Percentiles rank a stretch among this genome's conserved stretches.
These are phyloP conservation scores for Brasenia schreberi DNA, from an alignment of 164 flowering plant species.

Conservation along the genomic window DNA sequence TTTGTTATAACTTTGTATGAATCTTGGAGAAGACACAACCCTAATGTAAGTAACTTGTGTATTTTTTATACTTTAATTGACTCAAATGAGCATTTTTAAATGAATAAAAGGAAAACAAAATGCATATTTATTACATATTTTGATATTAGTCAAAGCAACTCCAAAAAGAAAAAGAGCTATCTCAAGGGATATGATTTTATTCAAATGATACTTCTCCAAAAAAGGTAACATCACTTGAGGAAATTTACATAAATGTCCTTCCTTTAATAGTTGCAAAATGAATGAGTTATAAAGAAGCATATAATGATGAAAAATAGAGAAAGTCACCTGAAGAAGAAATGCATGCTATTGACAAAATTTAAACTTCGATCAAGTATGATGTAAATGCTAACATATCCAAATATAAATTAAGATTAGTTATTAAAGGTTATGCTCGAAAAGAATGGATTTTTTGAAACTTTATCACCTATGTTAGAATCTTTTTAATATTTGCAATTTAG, in stretches of 20 bases:
- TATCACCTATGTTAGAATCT: not conserved
- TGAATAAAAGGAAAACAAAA: conserved; percentile 6
- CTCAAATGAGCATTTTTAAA: not conserved
- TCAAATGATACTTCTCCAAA: not conserved
- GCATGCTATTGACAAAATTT: conserved; percentile 1
- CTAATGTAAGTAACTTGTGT: conserved; percentile 1
- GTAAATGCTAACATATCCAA: not conserved
- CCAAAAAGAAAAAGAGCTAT: too few relatives aligned
- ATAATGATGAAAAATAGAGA: not conserved
- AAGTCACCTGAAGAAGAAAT: conserved; percentile 5
- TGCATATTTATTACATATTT: conserved; percentile 5
- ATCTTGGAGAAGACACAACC: conserved; percentile 10
- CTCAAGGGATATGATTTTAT: too few relatives aligned
- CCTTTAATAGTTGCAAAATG: too few relatives aligned
- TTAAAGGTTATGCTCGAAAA: not conserved
- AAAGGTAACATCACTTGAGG: not conserved
- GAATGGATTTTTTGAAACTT: not conserved
- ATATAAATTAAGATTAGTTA: not conserved
- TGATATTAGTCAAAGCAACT: too few relatives aligned
- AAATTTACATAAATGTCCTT: too few relatives aligned
- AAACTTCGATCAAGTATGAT: not conserved
- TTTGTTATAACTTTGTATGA: not conserved
- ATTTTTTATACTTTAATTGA: conserved; percentile 2
- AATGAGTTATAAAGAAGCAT: conserved; percentile 4
- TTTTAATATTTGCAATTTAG: not conserved